These are phyloP conservation scores for Sporothrix inflata DNA, from an alignment of 2,329 filamentous ascomycete genomes.

Conservation along the genomic window DNA sequence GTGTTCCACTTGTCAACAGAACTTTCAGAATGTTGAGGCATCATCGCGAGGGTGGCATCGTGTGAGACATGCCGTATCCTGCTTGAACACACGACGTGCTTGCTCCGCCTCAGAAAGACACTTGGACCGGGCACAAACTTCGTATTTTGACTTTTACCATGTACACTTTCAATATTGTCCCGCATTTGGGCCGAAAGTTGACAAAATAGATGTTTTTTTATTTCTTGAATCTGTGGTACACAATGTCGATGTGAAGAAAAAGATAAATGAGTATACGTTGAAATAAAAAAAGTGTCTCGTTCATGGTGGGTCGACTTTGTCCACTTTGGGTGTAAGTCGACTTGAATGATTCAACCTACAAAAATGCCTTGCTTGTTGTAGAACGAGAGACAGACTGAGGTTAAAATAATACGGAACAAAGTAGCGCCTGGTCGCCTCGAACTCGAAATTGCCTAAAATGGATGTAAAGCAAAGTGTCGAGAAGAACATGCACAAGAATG, in stretches of 20 bases:
- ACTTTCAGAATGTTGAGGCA: neutral
- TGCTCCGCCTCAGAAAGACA: neutral
- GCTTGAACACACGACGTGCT: neutral
- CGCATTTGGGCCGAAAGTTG: neutral
- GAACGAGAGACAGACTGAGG: neutral
- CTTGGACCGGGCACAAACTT: neutral
- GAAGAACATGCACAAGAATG: neutral
- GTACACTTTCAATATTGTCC: neutral
- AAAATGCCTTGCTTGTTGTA: neutral
- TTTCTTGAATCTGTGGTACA: neutral
- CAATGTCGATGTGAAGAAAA: neutral
- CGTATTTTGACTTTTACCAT: neutral
- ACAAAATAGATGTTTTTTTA: neutral
- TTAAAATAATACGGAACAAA: neutral
- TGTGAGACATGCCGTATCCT: neutral
- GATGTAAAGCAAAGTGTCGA: neutral
- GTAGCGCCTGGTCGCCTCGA: neutral
- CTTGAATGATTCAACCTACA: neutral
- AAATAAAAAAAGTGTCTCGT: neutral
- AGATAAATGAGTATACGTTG: neutral
- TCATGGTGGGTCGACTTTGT: neutral
- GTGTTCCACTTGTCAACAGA: neutral
- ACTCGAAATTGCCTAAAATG: slow-evolving; percentile 2
- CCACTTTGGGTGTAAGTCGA: slow-evolving; percentile 13
- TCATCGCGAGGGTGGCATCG: neutral